These are phyloP conservation scores for Biscogniauxia marginata DNA, from an alignment of 2,329 filamentous ascomycete species.

Conservation along the genomic window DNA sequence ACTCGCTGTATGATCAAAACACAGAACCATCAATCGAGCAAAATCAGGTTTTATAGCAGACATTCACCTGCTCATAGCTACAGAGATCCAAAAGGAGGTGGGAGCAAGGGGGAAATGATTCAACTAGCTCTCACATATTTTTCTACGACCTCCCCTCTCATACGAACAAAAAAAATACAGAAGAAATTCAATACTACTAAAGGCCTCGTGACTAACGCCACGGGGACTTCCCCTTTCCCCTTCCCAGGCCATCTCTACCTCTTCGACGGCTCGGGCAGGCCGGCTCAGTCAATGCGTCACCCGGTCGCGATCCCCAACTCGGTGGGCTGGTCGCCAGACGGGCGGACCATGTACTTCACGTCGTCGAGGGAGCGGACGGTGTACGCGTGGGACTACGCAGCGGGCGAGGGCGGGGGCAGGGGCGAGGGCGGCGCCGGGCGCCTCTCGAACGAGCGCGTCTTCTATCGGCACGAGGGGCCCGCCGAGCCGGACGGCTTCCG, in stretches of 20 bases:
- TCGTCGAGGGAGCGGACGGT: constrained; percentile 72
- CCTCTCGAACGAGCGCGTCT: constrained; percentile 66
- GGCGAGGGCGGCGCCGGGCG: constrained; percentile 60
- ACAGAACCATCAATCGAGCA: no score
- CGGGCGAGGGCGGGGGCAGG: constrained; percentile 54
- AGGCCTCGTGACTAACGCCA: constrained; percentile 1
- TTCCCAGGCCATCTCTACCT: constrained; percentile 67
- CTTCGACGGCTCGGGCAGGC: constrained; percentile 59
- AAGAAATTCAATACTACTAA: not conserved
- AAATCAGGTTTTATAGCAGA: no score
- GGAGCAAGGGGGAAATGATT: no score
- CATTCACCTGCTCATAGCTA: no score
- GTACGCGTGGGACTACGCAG: constrained; percentile 71
- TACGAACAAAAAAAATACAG: no score
- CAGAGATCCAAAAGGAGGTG: not conserved
- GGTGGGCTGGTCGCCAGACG: constrained; percentile 73
- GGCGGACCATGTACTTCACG: constrained; percentile 77
- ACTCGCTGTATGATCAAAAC: no score
- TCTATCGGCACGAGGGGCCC: constrained; percentile 66
- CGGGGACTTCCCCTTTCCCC: not conserved
- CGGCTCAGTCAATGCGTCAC: constrained; percentile 57
- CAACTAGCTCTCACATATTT: no score
- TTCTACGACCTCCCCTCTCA: no score
- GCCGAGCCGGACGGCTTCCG: constrained; percentile 82
- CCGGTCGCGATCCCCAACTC: constrained; percentile 78